These are phyloP conservation scores for Saccharomyces hybrid DNA, from an alignment of 1,139 yeast species.

Conservation along the genomic window DNA sequence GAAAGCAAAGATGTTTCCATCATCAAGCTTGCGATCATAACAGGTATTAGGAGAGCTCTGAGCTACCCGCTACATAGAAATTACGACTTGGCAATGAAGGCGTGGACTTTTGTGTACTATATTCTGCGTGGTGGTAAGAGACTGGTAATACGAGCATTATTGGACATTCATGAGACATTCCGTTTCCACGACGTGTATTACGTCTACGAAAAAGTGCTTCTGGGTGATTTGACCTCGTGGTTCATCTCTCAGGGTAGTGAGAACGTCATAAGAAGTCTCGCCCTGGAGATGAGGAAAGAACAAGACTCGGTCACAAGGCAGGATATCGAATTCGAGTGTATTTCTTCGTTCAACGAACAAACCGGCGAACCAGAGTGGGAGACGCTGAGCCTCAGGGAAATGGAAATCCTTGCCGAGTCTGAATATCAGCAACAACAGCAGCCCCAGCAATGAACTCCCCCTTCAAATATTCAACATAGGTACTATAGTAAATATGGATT, in stretches of 20 bases:
- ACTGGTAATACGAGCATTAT: constrained; percentile 48
- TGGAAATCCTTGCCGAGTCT: constrained; percentile 13
- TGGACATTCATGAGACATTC: constrained; percentile 63
- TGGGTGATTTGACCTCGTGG: constrained; percentile 82
- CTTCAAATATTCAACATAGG: too few species aligned
- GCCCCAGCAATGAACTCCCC: neutral
- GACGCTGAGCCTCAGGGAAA: constrained; percentile 22
- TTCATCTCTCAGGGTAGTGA: constrained; percentile 45
- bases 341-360: constrained; percentile 21
- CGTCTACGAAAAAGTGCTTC: constrained; percentile 70
- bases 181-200: constrained; percentile 81
- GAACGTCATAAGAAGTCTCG: constrained; percentile 50
- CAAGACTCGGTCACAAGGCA: constrained; percentile 14
- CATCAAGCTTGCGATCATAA: constrained; percentile 47
- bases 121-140: constrained; percentile 64
- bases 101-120: constrained; percentile 71
- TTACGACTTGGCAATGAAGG: constrained; percentile 48
- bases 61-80: constrained; percentile 75
- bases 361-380: constrained; percentile 24
- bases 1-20: constrained; percentile 21
- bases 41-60: constrained; percentile 64
- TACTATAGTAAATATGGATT: neutral
- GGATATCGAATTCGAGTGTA: constrained; percentile 20
- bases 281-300: constrained; percentile 47
- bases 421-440: constrained; percentile 4